Evolutionary conservation across 1,284 basidiomycete species (phyloP), one percentile per base, ranked within the genome.

Genomic region (Naganishia sp.): DNA sequence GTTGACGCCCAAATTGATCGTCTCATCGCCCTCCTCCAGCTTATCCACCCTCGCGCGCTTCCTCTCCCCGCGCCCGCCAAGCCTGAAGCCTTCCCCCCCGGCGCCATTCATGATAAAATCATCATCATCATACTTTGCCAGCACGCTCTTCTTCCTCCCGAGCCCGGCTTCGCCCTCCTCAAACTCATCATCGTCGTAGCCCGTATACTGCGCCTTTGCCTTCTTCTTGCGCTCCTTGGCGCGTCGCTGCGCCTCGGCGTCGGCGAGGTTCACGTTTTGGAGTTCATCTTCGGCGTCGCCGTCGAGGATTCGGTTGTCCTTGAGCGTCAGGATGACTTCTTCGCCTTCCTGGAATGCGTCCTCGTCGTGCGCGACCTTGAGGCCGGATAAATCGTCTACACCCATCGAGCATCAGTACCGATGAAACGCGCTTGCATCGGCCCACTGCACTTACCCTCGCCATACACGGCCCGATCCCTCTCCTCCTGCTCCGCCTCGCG

Each of bases 281-380:
- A 99, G 84, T 79, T 97, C 95, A 80, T 99, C 96, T 87, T 99
- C 96, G 90, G 92, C 92, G 83, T 96, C 94, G 68, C 91, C 90
- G 72, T 92, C 94, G 39, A 99, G 87, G 64, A 99, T 90, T 43
- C 90, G 87, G 73, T 88, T 89, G 77, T 99, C 96, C 84, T 95
- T 94, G 74, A 99, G 83, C 1, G 96, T 99, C 71, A 99, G 87
- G 81, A 99, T 91, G 69, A 88, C 87, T 71, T 92, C 94, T 79
- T 96, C 90, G 71, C 96, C 95, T 77, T 94, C 92, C 67, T 88
- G 89, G 79, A 97, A 85, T 68, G 85, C 89, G 67, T 95, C 90
- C 67, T 95, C 87, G 82, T 92, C 92, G 81, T 99, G 96, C 79
- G 86, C 89, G 75, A 99, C 96, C 84, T 95, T 96, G 68, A 99